Evolutionary conservation across 2,329 filamentous ascomycete genomes (phyloP).

Genomic region (Calycina marina): DNA sequence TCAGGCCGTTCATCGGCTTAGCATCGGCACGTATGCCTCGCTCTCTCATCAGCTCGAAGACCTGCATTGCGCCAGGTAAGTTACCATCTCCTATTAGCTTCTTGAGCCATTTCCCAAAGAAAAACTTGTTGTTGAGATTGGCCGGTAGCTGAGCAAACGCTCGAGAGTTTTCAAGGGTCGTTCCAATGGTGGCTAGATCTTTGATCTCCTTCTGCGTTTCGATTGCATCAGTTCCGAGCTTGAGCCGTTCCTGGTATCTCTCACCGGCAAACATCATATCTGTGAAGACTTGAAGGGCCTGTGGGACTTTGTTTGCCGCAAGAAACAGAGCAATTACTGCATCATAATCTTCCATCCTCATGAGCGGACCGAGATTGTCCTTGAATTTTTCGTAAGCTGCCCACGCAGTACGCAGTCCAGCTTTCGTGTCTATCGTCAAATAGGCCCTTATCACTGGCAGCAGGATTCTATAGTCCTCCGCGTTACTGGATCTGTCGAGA

Average conservation of each 20-base stretch:
- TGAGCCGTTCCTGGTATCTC: constrained; percentile 1
- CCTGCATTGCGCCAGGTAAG: constrained; percentile 54
- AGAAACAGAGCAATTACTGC: constrained; percentile 57
- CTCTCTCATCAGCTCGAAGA: constrained; percentile 62
- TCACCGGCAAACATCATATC: constrained; percentile 59
- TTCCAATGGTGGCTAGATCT: constrained; percentile 19
- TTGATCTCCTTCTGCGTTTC: constrained; percentile 14
- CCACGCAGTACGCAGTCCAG: constrained; percentile 45
- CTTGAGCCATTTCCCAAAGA: constrained; percentile 82
- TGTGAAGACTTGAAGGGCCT: constrained; percentile 64
- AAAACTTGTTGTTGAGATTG: constrained; percentile 55
- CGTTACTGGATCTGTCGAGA: constrained; percentile 27
- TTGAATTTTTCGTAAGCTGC: constrained; percentile 50
- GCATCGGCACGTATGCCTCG: constrained; percentile 53
- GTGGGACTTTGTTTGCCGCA: constrained; percentile 44
- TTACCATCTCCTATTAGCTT: constrained; percentile 61
- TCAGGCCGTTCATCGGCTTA: constrained; percentile 68
- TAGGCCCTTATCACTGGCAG: constrained; percentile 58
- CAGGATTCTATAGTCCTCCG: constrained; percentile 39
- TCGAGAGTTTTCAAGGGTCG: constrained; percentile 17
- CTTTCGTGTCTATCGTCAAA: constrained; percentile 31
- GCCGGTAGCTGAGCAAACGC: constrained; percentile 34
- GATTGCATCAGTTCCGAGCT: constrained; percentile 4
- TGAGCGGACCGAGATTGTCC: constrained; percentile 39
- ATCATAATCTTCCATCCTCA: constrained; percentile 66